Conservation (phyloP, 2,329 filamentous ascomycete genomes). For the Aspergillus clavatus region DNA sequence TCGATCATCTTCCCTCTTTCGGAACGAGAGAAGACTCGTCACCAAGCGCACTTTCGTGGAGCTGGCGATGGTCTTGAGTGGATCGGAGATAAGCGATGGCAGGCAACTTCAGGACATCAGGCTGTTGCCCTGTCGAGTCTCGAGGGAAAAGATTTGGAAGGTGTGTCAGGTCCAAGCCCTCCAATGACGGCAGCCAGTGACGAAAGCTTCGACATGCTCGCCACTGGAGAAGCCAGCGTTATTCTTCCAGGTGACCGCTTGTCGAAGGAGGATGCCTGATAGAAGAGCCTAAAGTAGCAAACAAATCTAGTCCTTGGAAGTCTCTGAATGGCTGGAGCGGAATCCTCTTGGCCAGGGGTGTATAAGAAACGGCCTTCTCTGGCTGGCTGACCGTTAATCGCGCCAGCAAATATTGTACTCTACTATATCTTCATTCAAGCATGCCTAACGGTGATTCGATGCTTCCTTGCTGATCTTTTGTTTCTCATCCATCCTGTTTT, state of each 20-base stretch:
- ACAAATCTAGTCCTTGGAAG: conserved; percentile 1
- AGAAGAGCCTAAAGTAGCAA: conserved; percentile 10
- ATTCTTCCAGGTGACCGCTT: conserved; percentile 23
- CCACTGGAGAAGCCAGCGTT: conserved; percentile 42
- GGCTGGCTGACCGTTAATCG: conserved; percentile 3
- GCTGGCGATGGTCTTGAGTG: conserved; percentile 41
- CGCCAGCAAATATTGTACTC: conserved; percentile 4
- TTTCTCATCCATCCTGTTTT: too few species aligned
- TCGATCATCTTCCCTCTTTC: conserved; percentile 33
- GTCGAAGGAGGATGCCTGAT: conserved; percentile 3
- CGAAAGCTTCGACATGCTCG: conserved; percentile 46
- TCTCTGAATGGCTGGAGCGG: conserved; percentile 6
- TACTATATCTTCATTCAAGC: conserved; percentile 3
- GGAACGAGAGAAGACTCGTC: conserved; percentile 40
- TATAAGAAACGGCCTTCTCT: background rate
- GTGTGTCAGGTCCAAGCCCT: conserved; percentile 28
- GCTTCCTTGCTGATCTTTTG: background rate
- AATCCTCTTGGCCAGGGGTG: background rate
- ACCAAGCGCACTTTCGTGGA: conserved; percentile 21
- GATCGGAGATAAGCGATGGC: conserved; percentile 36
- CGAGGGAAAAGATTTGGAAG: conserved; percentile 7
- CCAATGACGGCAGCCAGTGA: conserved; percentile 41
- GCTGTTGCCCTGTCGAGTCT: conserved; percentile 5
- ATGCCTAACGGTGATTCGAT: background rate
- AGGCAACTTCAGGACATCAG: conserved; percentile 7